Evolutionary conservation across 2,329 filamentous ascomycete species (phyloP), one percentile per base, ranked within the genome.

Genomic region (Geosmithia flava): DNA sequence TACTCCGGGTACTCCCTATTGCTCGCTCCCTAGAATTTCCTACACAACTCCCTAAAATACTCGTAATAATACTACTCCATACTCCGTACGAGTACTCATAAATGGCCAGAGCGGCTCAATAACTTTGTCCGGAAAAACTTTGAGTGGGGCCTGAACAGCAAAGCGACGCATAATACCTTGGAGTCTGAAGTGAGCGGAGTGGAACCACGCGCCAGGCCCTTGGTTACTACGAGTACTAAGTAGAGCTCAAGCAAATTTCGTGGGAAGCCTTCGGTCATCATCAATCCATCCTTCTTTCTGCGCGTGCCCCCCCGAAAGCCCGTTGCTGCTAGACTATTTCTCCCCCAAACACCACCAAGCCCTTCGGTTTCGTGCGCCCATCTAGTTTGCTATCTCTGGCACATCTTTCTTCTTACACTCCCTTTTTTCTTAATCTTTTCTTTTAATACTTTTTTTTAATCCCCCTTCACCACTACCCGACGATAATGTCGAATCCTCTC

Each of bases 401-500:
- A 23, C 27, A 37, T 27, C 33, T 20, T 29, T 55, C 51, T 53
- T 58, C 53, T 49, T 56, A 50, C 52, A 53, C 55, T 54, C 51
- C 47, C 47, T 53, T 48, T 52, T 51, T 48, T 48, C 48, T 10
- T 51, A 44, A 49, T 48, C 41, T 50, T 47, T 52, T 48, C 42
- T 50, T 51, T 50, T 53, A 52, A 52, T 58, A 57, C 51, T 52
- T 52, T 49, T 48, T 37, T 13, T 55, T 54, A 52, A 50, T 50
- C 54, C 53, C 53, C 54, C 48, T 42, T 50, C 50, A 47, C 44
- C 33, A 37, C 33, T 16, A 37, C 33, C n/a, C 33, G 33, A 27
- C 53, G 55, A 55, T 47, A 55, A 73, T 70, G 67, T 65, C 68
- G 51, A 67, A 68, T 62, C 67, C 72, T 54, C 67, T 67, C 53